These are phyloP conservation scores for Catharanthus roseus DNA, from an alignment of 257 asterid species.

Conservation along the genomic window DNA sequence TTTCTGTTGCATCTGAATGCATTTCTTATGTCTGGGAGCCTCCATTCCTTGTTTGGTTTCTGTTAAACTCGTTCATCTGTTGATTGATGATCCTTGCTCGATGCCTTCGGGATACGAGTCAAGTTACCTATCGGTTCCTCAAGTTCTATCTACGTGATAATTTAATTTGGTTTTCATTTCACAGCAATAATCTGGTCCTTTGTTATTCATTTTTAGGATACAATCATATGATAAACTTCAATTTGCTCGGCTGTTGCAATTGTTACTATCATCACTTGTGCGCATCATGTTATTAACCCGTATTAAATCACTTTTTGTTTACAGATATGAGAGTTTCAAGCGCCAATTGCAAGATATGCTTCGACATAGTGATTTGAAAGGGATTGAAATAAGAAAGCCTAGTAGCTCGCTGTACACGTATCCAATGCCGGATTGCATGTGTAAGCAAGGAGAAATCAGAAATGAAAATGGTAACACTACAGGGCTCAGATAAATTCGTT, in stretches of 20 bases:
- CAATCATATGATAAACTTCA: neutral
- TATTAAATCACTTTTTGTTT: neutral
- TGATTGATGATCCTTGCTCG: neutral
- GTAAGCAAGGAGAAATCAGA: constrained; percentile 41
- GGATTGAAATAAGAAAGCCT: constrained; percentile 68
- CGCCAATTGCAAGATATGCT: constrained; percentile 89
- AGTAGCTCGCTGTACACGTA: constrained; percentile 70
- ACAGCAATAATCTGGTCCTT: neutral
- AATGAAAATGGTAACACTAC: constrained; percentile 42
- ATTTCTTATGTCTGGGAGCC: too few relatives aligned
- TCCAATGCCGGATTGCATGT: constrained; percentile 99
- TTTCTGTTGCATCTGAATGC: too few relatives aligned
- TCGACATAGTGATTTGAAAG: constrained; percentile 72
- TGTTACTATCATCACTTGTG: neutral
- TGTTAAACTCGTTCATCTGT: neutral
- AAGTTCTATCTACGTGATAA: neutral
- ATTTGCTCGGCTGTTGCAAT: neutral
- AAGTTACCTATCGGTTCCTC: neutral
- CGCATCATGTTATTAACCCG: neutral
- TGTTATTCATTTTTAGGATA: neutral
- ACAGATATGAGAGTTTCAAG: constrained; percentile 71
- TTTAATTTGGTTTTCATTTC: neutral
- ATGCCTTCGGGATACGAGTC: neutral
- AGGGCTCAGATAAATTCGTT: constrained; percentile 16
- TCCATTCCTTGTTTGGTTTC: neutral